phyloP scores from a whole-genome alignment of 2,329 filamentous ascomycete species.

The Apiospora aurea region DNA sequence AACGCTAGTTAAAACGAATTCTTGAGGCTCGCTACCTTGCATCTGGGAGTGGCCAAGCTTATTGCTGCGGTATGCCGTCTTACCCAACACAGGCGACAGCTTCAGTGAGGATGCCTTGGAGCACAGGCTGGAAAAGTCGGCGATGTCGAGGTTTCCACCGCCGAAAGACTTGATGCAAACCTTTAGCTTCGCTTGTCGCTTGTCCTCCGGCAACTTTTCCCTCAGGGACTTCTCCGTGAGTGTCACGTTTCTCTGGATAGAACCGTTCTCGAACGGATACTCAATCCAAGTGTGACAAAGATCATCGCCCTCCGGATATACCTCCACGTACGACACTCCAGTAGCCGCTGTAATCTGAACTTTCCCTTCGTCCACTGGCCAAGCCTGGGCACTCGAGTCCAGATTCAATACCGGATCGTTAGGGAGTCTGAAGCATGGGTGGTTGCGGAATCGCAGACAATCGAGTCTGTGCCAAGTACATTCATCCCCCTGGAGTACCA shows the following conservation, averaged over 20 bases:
- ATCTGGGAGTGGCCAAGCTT: conserved; percentile 76
- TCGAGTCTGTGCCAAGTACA: conserved; percentile 93
- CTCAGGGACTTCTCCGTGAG: conserved; percentile 80
- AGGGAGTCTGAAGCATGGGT: conserved; percentile 87
- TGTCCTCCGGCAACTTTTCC: conserved; percentile 72
- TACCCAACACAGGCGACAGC: conserved; percentile 70
- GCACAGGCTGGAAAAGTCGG: conserved; percentile 75
- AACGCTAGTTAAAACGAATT: conserved; percentile 77
- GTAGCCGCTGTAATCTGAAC: conserved; percentile 80
- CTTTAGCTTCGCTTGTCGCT: conserved; percentile 73
- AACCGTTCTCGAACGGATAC: conserved; percentile 69
- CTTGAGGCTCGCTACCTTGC: conserved; percentile 72
- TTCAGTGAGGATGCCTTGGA: conserved; percentile 78
- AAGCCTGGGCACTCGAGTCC: conserved; percentile 85
- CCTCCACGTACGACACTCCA: conserved; percentile 85
- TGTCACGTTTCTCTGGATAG: conserved; percentile 73
- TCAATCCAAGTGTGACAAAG: conserved; percentile 84
- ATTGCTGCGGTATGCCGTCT: conserved; percentile 77
- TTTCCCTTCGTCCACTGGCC: conserved; percentile 79
- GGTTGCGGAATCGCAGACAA: conserved; percentile 84
- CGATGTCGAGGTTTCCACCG: conserved; percentile 75
- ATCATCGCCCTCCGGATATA: conserved; percentile 81
- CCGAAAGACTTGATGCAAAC: conserved; percentile 79
- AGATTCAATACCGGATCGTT: conserved; percentile 69
- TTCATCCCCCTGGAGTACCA: conserved; percentile 80